Evolutionary conservation across 257 asterid genomes (phyloP).

Genomic region (Solanum phureja): DNA sequence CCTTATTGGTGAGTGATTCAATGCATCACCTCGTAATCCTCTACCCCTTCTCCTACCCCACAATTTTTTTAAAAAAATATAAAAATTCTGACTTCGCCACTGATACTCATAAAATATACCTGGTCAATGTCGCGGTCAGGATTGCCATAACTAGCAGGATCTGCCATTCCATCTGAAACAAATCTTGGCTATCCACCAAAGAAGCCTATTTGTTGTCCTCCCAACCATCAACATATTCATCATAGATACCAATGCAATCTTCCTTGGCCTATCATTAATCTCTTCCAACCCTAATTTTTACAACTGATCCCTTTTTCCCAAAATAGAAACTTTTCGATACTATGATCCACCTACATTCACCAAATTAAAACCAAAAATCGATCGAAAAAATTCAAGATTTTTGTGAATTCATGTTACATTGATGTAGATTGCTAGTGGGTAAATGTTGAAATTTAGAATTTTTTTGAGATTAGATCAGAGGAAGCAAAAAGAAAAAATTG

Average conservation of each 20-base stretch:
- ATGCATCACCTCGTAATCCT: not conserved
- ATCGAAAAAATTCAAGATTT: constrained; percentile 4
- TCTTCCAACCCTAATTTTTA: not conserved
- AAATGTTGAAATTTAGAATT: constrained; percentile 6
- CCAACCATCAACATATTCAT: constrained; percentile 54
- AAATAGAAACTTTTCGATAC: constrained; percentile 1
- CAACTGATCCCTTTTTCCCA: constrained; percentile 7
- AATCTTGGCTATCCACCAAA: constrained; percentile 43
- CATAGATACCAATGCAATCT: constrained; percentile 45
- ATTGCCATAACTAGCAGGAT: constrained; percentile 76
- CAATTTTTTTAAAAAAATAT: accelerated
- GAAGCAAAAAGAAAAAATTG: not conserved
- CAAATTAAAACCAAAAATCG: not conserved
- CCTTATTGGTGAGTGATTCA: not conserved
- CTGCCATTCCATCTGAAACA: constrained; percentile 99
- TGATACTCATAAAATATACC: constrained; percentile 12
- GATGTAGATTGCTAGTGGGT: constrained; percentile 12
- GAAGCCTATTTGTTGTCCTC: constrained; percentile 19
- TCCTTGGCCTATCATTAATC: constrained; percentile 51
- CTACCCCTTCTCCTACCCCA: not conserved
- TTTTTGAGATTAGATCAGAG: constrained; percentile 6
- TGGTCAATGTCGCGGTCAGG: constrained; percentile 76
- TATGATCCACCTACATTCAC: constrained; percentile 1
- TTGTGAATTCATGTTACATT: constrained; percentile 13
- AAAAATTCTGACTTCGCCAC: not conserved